These are phyloP conservation scores for Nothophaeocryptopus gaeumannii DNA, from an alignment of 2,329 filamentous ascomycete species.

Conservation along the genomic window DNA sequence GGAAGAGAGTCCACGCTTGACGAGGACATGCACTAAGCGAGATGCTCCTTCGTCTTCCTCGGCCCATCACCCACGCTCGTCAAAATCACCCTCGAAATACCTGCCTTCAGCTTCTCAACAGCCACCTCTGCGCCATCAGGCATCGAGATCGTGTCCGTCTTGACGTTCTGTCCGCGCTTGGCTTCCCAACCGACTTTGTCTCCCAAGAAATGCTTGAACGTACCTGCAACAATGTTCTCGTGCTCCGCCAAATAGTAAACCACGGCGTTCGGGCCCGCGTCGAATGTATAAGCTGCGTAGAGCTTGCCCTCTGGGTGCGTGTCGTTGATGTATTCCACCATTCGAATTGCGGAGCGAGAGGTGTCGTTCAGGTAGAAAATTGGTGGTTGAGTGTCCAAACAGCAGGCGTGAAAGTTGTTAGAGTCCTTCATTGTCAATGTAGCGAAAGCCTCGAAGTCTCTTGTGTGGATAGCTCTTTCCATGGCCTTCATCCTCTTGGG, in stretches of 20 bases:
- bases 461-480: conserved; percentile 72
- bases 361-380: conserved; percentile 99
- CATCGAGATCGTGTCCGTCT: conserved; percentile 46
- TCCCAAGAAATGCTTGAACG: conserved; percentile 67
- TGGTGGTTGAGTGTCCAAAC: conserved; percentile 90
- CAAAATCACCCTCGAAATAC: conserved; percentile 84
- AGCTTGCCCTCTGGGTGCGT: conserved; percentile 64
- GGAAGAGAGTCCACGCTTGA: no score
- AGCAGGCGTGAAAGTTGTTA: conserved; percentile 94
- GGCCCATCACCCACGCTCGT: conserved; percentile 91
- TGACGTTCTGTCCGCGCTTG: conserved; percentile 51
- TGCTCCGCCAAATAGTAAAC: conserved; percentile 90
- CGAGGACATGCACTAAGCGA: no score
- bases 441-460: conserved; percentile 83
- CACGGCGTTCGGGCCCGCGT: conserved; percentile 94
- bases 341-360: conserved; percentile 77
- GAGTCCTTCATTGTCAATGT: conserved; percentile 94
- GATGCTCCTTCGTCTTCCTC: conserved; percentile 66
- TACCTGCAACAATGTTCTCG: conserved; percentile 68
- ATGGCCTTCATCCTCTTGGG: conserved; percentile 80
- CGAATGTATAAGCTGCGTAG: conserved; percentile 93
- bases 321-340: conserved; percentile 85
- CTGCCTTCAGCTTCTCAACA: conserved; percentile 61
- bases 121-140: conserved; percentile 61
- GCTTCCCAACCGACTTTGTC: conserved; percentile 69